phyloP scores from a whole-genome alignment of 495 filamentous ascomycete genomes.

The Oidiodendron maius region DNA sequence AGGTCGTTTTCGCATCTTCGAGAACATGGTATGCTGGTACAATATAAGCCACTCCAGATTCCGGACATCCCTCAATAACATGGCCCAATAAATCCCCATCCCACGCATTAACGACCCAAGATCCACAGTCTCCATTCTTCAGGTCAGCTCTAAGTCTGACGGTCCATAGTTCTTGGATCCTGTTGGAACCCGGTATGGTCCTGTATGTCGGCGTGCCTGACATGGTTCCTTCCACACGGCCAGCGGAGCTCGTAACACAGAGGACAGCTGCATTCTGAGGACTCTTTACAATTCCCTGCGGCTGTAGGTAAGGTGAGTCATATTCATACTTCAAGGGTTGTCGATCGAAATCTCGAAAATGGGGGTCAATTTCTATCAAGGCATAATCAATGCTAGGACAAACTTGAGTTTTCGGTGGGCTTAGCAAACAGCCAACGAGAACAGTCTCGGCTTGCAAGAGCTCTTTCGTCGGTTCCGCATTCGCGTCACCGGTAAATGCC shows the following conservation, averaged over 20 bases:
- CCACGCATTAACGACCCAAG: conserved; percentile 19
- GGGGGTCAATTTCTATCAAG: not conserved
- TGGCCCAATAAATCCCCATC: conserved; percentile 22
- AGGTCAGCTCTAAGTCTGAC: not conserved
- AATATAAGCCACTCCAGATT: conserved; percentile 17
- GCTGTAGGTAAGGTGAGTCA: not conserved
- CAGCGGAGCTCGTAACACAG: not conserved
- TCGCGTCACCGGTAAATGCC: no score
- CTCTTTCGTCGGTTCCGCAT: not conserved
- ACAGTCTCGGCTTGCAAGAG: not conserved
- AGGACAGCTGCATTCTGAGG: conserved; percentile 1
- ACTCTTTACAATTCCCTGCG: not conserved
- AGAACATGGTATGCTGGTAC: conserved; percentile 1
- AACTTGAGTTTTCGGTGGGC: not conserved
- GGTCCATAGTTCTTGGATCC: conserved; percentile 2
- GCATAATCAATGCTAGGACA: conserved; percentile 1
- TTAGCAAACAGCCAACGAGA: not conserved
- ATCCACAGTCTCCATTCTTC: conserved; percentile 19
- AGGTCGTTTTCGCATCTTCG: conserved; percentile 1
- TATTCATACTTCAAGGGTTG: not conserved
- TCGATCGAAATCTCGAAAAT: not conserved
- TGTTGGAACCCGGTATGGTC: not conserved
- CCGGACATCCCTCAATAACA: conserved; percentile 18
- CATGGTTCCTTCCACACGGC: not conserved
- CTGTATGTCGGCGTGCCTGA: conserved; percentile 5